Conservation (phyloP, 257 asterid species). For the Ajuga chamaepitys region DNA sequence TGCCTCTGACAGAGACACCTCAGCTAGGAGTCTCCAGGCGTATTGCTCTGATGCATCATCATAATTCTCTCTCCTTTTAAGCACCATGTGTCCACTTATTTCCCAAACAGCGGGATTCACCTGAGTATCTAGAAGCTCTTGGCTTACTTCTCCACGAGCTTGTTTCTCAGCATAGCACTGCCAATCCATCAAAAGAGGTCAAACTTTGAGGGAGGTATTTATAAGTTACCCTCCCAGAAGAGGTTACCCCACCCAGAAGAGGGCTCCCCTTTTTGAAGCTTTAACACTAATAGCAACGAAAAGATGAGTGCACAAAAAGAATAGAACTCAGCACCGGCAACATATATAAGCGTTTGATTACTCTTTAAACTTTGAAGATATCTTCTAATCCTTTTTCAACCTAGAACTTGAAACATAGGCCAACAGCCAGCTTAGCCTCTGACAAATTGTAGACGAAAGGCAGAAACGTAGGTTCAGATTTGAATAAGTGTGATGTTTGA, state of each 20-base stretch:
- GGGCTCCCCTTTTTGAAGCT: too few relatives aligned
- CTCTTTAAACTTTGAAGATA: not conserved
- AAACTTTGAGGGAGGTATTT: too few relatives aligned
- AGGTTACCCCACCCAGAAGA: too few relatives aligned
- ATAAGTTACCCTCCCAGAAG: not conserved
- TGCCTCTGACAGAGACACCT: conserved; percentile 47
- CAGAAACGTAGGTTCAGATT: not conserved
- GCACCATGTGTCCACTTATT: conserved; percentile 72
- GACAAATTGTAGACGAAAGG: not conserved
- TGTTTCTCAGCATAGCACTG: conserved; percentile 71
- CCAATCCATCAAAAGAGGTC: too few relatives aligned
- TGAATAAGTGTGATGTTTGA: not conserved
- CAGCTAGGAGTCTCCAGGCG: conserved; percentile 56
- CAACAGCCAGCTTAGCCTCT: not conserved
- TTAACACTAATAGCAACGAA: too few relatives aligned
- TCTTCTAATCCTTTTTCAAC: not conserved
- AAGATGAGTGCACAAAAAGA: too few relatives aligned
- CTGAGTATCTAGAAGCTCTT: conserved; percentile 50
- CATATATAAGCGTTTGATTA: not conserved
- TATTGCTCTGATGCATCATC: conserved; percentile 54
- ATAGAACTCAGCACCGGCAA: not conserved
- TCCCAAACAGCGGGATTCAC: conserved; percentile 87
- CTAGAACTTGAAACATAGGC: not conserved
- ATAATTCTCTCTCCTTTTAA: conserved; percentile 51
- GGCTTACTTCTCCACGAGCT: conserved; percentile 55